These are phyloP conservation scores for Neofusicoccum ribis DNA, from an alignment of 2,329 filamentous ascomycete genomes.

Conservation along the genomic window DNA sequence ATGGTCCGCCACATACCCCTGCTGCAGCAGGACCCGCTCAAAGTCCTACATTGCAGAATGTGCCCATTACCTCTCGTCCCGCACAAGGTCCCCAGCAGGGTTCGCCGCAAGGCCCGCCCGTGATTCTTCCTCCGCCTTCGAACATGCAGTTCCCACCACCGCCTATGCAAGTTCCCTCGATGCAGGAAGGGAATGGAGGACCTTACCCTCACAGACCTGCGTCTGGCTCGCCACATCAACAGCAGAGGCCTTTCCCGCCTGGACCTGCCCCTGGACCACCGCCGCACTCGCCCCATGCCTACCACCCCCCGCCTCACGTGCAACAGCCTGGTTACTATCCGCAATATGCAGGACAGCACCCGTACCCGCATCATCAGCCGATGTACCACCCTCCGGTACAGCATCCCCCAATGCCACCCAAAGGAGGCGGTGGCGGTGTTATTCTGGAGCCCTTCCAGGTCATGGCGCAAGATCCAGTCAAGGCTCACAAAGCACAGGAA, in stretches of 20 bases:
- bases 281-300: constrained; percentile 33
- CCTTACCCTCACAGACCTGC: constrained; percentile 28
- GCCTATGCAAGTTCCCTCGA: constrained; percentile 24
- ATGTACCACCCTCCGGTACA: constrained; percentile 41
- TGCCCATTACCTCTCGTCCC: constrained; percentile 6
- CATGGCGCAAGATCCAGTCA: constrained; percentile 44
- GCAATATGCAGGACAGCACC: constrained; percentile 31
- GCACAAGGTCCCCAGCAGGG: background rate
- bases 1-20: constrained; percentile 5
- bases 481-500: constrained; percentile 35
- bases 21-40: constrained; percentile 23
- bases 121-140: constrained; percentile 35
- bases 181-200: constrained; percentile 27
- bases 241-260: constrained; percentile 23
- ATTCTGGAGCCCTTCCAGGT: constrained; percentile 52
- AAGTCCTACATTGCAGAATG: constrained; percentile 23
- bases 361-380: constrained; percentile 31
- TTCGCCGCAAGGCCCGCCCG: background rate
- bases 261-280: constrained; percentile 29
- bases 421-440: constrained; percentile 36
- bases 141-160: constrained; percentile 33
- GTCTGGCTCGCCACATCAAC: constrained; percentile 31
- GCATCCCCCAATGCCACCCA: constrained; percentile 18
- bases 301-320: constrained; percentile 31
- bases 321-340: constrained; percentile 36